These are phyloP conservation scores for Hypoxylon subgilvum DNA, from an alignment of 495 filamentous ascomycete species.

Conservation along the genomic window DNA sequence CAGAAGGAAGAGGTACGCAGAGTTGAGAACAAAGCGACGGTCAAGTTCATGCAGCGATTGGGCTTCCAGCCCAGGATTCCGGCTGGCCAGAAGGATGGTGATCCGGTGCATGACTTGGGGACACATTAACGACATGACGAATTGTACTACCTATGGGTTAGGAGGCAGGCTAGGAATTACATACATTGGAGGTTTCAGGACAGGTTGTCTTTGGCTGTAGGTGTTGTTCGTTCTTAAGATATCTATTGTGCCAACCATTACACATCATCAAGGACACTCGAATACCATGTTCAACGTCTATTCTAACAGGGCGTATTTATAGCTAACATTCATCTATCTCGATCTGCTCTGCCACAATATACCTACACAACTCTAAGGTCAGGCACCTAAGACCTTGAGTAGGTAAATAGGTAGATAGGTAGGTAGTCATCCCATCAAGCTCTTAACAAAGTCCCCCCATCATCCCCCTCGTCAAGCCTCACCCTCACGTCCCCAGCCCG, in stretches of 20 bases:
- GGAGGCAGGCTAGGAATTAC: too few species aligned
- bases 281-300: too few species aligned
- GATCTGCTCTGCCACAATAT: too few species aligned
- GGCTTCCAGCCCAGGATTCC: constrained; percentile 38
- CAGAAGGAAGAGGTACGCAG: constrained; percentile 44
- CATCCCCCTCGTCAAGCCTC: constrained; percentile 5
- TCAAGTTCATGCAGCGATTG: constrained; percentile 45
- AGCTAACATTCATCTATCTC: not conserved
- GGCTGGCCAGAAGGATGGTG: constrained; percentile 22
- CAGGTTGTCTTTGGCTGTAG: not conserved
- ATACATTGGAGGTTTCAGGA: too few species aligned
- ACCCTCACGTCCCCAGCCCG: constrained; percentile 30
- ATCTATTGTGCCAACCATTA: not conserved
- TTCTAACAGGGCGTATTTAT: too few species aligned
- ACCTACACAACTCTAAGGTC: not conserved
- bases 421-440: too few species aligned
- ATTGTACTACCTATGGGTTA: not conserved
- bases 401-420: too few species aligned
- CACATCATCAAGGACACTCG: not conserved
- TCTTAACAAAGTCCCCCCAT: not conserved
- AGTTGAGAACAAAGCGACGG: constrained; percentile 44
- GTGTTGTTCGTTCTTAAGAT: not conserved
- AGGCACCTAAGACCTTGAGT: too few species aligned
- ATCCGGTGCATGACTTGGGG: not conserved
- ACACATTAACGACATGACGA: constrained; percentile 8